Evolutionary conservation across 306 rosid genomes (phyloP), one percentile per base, ranked within the genome.

Genomic region (Carpinus fangiana): DNA sequence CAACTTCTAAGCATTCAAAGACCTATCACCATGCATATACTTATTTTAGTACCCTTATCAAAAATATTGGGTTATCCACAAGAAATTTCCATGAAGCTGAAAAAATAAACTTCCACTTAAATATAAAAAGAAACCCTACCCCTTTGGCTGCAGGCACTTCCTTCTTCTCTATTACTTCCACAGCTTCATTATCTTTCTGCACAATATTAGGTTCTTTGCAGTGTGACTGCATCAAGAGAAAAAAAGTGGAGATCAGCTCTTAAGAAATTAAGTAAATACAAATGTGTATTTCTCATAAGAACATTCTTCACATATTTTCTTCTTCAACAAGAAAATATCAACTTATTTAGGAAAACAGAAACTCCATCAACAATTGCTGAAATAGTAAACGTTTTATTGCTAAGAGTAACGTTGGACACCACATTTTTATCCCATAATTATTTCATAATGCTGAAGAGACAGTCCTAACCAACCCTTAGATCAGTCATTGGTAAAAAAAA

Each of bases 151-250:
- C 59, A 12, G 74, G 60, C 71, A 76, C 76, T 81, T 82, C 81
- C 31, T 77, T 68, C 57, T 83, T 81, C 65, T 71, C 84, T 10
- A 72, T 41, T 73, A 78, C 73, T 73, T 79, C 80, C 67, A 78
- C 52, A 53, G 74, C 75, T 59, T 66, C 73, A n/a, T 73, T 48
- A 69, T 80, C 83, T 14, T 73, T 72, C 11, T 62, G 65, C 54
- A 73, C 80, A 4, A 46, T 36, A 45, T 55, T 67, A 48, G 76
- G 72, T 53, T 14, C 51, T 70, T 28, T 75, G 21, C 46, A 74
- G 48, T 41, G 83, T 70, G 83, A 76, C 84, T 83, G 70, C 78
- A 73, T 43, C 71, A 79, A 43, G 12, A 76, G 14, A 59, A 75
- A 36, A 36, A 18, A 7, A 41, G 1, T 41, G 38, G 62, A 72